Conservation (phyloP, 495 filamentous ascomycete species). For the Aspergillus baeticus region DNA sequence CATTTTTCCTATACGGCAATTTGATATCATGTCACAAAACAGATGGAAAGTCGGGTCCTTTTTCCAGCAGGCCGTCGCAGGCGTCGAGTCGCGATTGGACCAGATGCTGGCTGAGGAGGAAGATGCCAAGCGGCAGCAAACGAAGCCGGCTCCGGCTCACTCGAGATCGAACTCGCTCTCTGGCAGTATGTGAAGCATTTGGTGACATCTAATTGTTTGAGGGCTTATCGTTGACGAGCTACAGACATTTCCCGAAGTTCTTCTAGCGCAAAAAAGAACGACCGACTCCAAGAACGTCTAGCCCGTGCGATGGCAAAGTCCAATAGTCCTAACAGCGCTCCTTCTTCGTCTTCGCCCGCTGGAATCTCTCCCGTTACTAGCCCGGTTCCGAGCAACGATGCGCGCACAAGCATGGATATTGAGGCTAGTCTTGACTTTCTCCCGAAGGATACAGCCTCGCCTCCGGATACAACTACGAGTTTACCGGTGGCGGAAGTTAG, state of each 20-base stretch:
- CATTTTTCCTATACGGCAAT: conserved; percentile 8
- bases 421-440: conserved; percentile 28
- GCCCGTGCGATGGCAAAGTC: conserved; percentile 62
- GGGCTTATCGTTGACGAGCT: conserved; percentile 21
- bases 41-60: conserved; percentile 67
- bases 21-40: conserved; percentile 40
- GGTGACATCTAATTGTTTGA: background rate
- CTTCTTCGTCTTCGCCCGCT: conserved; percentile 35
- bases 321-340: conserved; percentile 26
- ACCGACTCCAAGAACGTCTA: conserved; percentile 81
- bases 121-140: conserved; percentile 30
- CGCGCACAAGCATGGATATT: conserved; percentile 41
- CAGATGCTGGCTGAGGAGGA: conserved; percentile 84
- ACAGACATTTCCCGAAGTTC: conserved; percentile 53
- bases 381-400: conserved; percentile 34
- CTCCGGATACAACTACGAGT: conserved; percentile 1
- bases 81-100: conserved; percentile 90
- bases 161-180: conserved; percentile 21
- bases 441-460: conserved; percentile 17
- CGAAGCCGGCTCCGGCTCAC: conserved; percentile 24
- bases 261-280: conserved; percentile 57
- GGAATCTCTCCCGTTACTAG: conserved; percentile 34
- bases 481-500: conserved; percentile 13
- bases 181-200: conserved; percentile 20
- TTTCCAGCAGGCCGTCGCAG: conserved; percentile 86